Evolutionary conservation across 176 grass and related monocot species (phyloP).

Genomic region (Pontederia paniculata): DNA sequence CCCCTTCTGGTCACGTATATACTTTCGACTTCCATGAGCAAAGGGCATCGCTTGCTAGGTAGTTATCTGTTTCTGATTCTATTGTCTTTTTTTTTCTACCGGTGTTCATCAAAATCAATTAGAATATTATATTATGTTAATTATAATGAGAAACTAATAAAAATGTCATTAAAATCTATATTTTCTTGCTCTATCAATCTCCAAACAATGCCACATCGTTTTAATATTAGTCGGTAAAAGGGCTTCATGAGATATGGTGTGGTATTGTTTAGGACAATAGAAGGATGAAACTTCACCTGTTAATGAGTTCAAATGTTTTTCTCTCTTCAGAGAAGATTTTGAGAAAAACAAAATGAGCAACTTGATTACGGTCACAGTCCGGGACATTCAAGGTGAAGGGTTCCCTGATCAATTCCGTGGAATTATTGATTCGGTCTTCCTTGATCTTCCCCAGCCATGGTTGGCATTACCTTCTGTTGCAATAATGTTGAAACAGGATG

Average conservation of each 20-base stretch:
- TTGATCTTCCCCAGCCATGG: constrained; percentile 96
- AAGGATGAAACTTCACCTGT: not conserved
- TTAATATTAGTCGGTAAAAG: too few relatives aligned
- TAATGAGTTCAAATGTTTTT: not conserved
- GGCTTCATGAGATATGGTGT: too few relatives aligned
- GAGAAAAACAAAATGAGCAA: constrained; percentile 62
- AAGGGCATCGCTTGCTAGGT: constrained; percentile 67
- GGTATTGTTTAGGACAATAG: too few relatives aligned
- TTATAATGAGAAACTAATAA: too few relatives aligned
- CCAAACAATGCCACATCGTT: too few relatives aligned
- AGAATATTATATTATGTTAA: too few relatives aligned
- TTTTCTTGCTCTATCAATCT: too few relatives aligned
- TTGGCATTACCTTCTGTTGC: constrained; percentile 50
- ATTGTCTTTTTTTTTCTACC: not conserved
- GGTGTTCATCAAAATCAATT: not conserved
- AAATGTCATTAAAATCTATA: too few relatives aligned
- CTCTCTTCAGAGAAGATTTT: constrained; percentile 57
- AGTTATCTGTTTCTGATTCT: not conserved
- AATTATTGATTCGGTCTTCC: constrained; percentile 54
- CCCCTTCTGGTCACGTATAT: constrained; percentile 50
- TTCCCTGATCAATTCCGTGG: constrained; percentile 59
- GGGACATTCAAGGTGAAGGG: constrained; percentile 74
- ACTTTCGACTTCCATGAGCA: constrained; percentile 97
- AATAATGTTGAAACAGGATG: constrained; percentile 55
- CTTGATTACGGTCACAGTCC: constrained; percentile 56